phyloP scores from a whole-genome alignment of 306 rosid genomes.

The Quercus engelmannii region DNA sequence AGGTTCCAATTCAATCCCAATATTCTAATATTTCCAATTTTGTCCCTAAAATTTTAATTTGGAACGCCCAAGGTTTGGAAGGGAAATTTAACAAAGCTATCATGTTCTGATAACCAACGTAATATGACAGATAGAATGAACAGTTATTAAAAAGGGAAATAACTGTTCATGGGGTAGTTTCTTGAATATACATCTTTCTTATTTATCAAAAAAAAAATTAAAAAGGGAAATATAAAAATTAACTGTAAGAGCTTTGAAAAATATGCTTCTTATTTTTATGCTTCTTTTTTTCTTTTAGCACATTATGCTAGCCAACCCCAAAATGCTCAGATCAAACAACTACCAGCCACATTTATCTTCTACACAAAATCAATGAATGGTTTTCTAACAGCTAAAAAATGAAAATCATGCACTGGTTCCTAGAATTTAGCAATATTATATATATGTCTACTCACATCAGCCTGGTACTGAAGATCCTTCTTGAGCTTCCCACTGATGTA shows the following conservation, averaged over 20 bases:
- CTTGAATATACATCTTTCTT: no score
- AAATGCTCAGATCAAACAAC: neutral
- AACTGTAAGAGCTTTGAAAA: no score
- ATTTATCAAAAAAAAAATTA: neutral
- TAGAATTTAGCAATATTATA: neutral
- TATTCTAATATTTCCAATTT: neutral
- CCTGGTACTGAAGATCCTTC: slow-evolving; percentile 99
- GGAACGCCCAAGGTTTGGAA: no score
- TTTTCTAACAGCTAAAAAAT: neutral
- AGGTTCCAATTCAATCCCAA: neutral
- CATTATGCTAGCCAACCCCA: neutral
- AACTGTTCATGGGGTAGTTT: no score
- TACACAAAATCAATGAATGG: neutral
- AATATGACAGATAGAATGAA: neutral
- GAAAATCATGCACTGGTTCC: neutral
- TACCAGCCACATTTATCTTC: neutral
- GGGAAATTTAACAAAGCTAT: neutral
- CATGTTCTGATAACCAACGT: neutral
- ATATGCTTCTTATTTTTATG: no score
- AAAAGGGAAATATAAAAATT: neutral
- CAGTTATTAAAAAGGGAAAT: neutral
- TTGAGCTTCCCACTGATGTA: slow-evolving; percentile 94
- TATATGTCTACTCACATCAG: slow-evolving; percentile 65
- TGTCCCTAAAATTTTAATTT: no score
- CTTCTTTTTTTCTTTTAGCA: neutral